Conservation (phyloP, 768 basidiomycete genomes). For the Kwoniella mangroviensis region DNA sequence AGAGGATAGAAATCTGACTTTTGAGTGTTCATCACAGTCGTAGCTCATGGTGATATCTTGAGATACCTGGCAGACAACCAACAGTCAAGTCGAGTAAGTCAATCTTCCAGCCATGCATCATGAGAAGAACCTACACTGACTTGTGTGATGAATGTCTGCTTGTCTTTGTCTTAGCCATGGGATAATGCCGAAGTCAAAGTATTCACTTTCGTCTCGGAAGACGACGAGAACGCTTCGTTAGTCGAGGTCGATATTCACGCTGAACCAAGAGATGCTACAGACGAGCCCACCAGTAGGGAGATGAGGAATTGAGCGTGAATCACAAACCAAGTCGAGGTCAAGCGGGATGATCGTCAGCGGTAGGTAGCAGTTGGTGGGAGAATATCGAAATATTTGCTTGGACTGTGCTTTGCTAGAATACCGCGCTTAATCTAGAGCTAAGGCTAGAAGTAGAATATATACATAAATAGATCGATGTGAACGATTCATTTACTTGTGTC, state of each 20-base stretch:
- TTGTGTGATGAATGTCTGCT: no score
- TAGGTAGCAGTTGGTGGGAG: no score
- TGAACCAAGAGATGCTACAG: conserved; percentile 28
- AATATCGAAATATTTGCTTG: no score
- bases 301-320: conserved; percentile 8
- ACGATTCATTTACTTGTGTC: no score
- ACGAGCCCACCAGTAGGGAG: conserved; percentile 33
- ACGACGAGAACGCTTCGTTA: conserved; percentile 46
- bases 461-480: background rate
- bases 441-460: background rate
- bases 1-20: background rate
- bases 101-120: background rate
- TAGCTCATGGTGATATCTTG: conserved; percentile 56
- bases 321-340: no score
- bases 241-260: conserved; percentile 36
- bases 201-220: conserved; percentile 42
- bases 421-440: no score
- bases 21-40: conserved; percentile 33
- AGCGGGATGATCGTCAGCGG: no score
- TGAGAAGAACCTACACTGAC: no score
- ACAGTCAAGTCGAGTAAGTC: conserved; percentile 34
- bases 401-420: no score
- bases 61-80: conserved; percentile 39
- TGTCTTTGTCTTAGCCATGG: conserved; percentile 36
- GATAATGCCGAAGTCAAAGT: conserved; percentile 54